Evolutionary conservation across 1,284 basidiomycete genomes (phyloP).

Genomic region (Moesziomyces aphidis): DNA sequence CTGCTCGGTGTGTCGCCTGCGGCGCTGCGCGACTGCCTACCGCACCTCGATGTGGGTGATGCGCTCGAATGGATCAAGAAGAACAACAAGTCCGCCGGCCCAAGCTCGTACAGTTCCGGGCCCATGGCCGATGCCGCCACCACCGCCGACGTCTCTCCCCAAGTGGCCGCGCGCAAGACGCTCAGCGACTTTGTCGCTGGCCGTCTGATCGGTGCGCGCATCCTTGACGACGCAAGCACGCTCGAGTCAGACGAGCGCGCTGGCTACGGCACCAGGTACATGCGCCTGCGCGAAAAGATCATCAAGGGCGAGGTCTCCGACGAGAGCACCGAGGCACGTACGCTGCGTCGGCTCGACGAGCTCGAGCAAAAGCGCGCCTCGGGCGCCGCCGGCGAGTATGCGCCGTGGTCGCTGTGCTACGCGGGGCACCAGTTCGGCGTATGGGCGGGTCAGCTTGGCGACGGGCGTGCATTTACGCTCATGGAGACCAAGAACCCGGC

Average conservation of each 20-base stretch:
- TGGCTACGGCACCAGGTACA: slow-evolving; percentile 52
- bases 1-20: slow-evolving; percentile 77
- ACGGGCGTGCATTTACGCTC: slow-evolving; percentile 91
- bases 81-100: slow-evolving; percentile 67
- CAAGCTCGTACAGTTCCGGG: slow-evolving; percentile 59
- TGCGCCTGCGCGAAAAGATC: slow-evolving; percentile 32
- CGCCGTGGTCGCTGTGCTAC: slow-evolving; percentile 62
- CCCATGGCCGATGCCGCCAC: slow-evolving; percentile 45
- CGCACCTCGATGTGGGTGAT: slow-evolving; percentile 87
- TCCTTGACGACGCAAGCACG: slow-evolving; percentile 5
- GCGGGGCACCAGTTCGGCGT: slow-evolving; percentile 80
- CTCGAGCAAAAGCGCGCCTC: slow-evolving; percentile 29
- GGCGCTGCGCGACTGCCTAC: slow-evolving; percentile 80
- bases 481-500: slow-evolving; percentile 75
- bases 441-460: slow-evolving; percentile 97
- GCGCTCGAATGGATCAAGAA: slow-evolving; percentile 75
- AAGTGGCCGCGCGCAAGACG: slow-evolving; percentile 36
- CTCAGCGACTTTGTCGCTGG: slow-evolving; percentile 54
- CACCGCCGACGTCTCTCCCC: slow-evolving; percentile 5
- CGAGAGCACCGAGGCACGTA: slow-evolving; percentile 21
- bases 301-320: slow-evolving; percentile 37
- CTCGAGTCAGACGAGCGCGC: slow-evolving; percentile 24
- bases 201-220: slow-evolving; percentile 45
- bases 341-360: slow-evolving; percentile 31
- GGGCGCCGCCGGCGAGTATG: slow-evolving; percentile 33